Base-by-base conservation (phyloP, 2,329 filamentous ascomycete species). In the Curvularia sp. region DNA sequence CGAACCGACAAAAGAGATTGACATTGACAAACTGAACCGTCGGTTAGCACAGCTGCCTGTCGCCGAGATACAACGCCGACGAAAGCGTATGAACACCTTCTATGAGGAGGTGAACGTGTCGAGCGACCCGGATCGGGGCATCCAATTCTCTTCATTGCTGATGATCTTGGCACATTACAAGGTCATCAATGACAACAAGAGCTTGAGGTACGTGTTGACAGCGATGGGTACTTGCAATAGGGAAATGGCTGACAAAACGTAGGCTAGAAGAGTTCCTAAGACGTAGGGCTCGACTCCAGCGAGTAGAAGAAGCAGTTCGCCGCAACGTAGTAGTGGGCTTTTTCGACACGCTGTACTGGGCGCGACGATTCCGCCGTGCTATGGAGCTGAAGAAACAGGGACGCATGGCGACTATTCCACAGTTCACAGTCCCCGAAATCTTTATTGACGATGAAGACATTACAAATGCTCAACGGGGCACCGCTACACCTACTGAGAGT, bases 91-190 rank as follows among this genome's bases (percentile, higher is more conserved):
- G 82, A 97, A 97, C 68, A 85, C 90, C n/a, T 99, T 99, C 77
- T 99, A 92, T 72, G 93, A 98, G 77, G 96, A 99, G 79, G 91
- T 98, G 20, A 87, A 98, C 77, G 92, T 97, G 5, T 94, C 93
- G 4, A 92, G 93, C 4, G 93, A 99, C 75, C 90, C 89, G 0
- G 92, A 96, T 70, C 86, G 87, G 62, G 95, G 95, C 48, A 96
- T 99, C 59, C 89, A 91, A 0, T 99, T 99, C 76, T 95, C 92
- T 3, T 89, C 90, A 6, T 89, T 97, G 22, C 83, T 99, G 51
- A 95, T 99, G 90, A 96, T 96, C 60, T 83, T 99, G 57, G 94
- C 96, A 33, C 95, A 99, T 78, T 96, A 99, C 83, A 99, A 98
- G 72, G 93, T 99, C 72, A 99, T 99, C 75, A 97, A 89, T 67